Base-by-base conservation (phyloP, 1,139 yeast species). In the Fermentozyma sake region DNA sequence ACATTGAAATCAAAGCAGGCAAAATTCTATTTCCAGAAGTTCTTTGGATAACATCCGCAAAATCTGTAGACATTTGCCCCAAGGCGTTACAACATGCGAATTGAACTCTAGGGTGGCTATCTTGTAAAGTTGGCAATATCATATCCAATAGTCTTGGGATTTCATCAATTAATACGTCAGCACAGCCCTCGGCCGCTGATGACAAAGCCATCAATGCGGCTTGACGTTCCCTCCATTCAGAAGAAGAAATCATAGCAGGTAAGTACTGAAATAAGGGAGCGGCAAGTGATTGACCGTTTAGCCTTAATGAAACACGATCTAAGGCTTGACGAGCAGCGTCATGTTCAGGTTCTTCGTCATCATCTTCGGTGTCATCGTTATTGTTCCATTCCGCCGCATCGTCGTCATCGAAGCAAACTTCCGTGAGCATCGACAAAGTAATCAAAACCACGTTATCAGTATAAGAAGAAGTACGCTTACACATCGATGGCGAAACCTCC, bases 41-140 rank as follows among this genome's bases (percentile, higher is more conserved):
- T 48, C 80, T 71, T 62, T 91, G 97, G 38, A 91, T 82, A 13
- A 73, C 68, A 43, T 85, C 94, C 5, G 96, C 91, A 59, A 91
- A 89, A 59, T 91, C 98, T 0, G 98, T 91, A n/a, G 95, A 85
- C 62, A 93, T 84, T 64, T 91, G 98, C 27, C 98, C 98, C 40
- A 91, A 65, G 0, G 96, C 95, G 52, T 91, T 91, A 62, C 97
- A 91, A 38, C 96, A 83, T 20, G 96, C 96, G 65, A 89, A 91
- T 52, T 91, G 97, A 26, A 93, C 98, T 55, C 98, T 76, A 39
- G 95, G 80, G 46, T 91, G 96, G 4, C 72, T 72, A 54, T 91
- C 97, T 27, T 77, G 66, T 36, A 91, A 68, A 12, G 83, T 64
- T 3, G 97, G 96, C 42, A 87, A 57, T 23, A 91, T 79, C 75